phyloP scores from a whole-genome alignment of 345 rosid genomes.

The Arabidopsis thaliana region DNA sequence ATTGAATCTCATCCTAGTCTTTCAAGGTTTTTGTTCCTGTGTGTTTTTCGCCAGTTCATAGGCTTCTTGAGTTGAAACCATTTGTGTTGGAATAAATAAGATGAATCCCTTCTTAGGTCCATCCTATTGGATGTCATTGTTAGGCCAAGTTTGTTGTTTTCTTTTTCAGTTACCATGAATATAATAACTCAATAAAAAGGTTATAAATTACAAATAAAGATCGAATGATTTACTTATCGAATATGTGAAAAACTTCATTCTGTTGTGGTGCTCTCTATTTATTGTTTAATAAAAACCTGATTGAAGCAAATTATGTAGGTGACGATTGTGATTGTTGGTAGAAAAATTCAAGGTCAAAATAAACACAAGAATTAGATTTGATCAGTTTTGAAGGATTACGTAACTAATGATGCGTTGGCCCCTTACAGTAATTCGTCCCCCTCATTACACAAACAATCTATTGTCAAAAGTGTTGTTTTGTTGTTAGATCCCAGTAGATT shows the following conservation, averaged over 20 bases:
- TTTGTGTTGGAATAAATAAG: constrained; percentile 30
- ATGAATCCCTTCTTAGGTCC: constrained; percentile 27
- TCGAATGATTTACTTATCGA: not conserved
- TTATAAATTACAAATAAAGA: not conserved
- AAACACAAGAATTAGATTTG: constrained; percentile 4
- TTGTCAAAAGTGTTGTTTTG: constrained; percentile 6
- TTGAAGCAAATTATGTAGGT: constrained; percentile 2
- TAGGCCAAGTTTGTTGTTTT: constrained; percentile 23
- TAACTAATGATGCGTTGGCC: constrained; percentile 4
- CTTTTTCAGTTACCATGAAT: constrained; percentile 5
- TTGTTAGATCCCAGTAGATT: constrained; percentile 11
- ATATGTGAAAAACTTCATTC: not conserved
- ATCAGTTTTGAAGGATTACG: constrained; percentile 8
- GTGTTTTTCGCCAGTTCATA: constrained; percentile 33
- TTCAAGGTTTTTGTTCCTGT: constrained; percentile 16
- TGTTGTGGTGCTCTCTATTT: not conserved
- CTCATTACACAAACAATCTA: not conserved
- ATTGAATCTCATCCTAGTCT: constrained; percentile 25
- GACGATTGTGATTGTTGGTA: constrained; percentile 10
- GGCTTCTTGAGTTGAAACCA: constrained; percentile 22
- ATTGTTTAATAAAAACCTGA: not conserved
- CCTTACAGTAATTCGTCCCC: not conserved
- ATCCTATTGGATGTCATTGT: constrained; percentile 29
- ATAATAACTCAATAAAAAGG: constrained; percentile 16
- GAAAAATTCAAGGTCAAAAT: constrained; percentile 7